These are phyloP conservation scores for Colletotrichum chlorophyti DNA, from an alignment of 2,329 filamentous ascomycete species.

Conservation along the genomic window DNA sequence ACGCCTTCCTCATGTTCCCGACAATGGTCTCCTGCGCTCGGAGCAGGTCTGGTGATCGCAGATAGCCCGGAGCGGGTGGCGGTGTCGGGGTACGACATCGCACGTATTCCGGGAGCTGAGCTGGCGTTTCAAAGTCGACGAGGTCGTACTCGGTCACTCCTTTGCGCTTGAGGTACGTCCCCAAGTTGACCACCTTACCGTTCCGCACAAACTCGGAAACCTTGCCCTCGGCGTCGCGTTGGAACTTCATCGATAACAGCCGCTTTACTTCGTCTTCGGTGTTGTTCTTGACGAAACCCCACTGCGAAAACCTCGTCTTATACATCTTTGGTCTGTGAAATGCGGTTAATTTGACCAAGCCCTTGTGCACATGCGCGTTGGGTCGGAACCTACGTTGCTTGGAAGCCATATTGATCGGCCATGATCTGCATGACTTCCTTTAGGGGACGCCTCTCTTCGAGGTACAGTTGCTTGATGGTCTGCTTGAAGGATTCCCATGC, in stretches of 20 bases:
- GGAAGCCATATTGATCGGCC: slow-evolving; percentile 54
- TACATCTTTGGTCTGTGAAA: slow-evolving; percentile 57
- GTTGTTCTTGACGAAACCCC: slow-evolving; percentile 63
- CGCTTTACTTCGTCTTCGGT: slow-evolving; percentile 60
- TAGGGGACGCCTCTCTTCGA: slow-evolving; percentile 57
- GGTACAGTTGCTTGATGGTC: slow-evolving; percentile 52
- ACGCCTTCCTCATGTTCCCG: slow-evolving; percentile 51
- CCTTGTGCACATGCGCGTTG: too few species aligned
- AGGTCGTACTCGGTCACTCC: slow-evolving; percentile 60
- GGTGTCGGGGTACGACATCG: slow-evolving; percentile 53
- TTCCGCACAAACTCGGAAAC: slow-evolving; percentile 60
- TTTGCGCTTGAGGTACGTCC: slow-evolving; percentile 59
- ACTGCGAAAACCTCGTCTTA: slow-evolving; percentile 61
- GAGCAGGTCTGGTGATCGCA: slow-evolving; percentile 50
- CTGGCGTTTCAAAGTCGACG: slow-evolving; percentile 51
- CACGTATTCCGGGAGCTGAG: slow-evolving; percentile 50
- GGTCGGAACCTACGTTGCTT: slow-evolving; percentile 52
- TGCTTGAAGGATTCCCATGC: slow-evolving; percentile 56
- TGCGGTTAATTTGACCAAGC: not conserved
- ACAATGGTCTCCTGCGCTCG: slow-evolving; percentile 52
- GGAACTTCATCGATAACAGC: slow-evolving; percentile 58
- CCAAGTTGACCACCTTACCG: slow-evolving; percentile 57
- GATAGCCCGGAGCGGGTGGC: slow-evolving; percentile 48
- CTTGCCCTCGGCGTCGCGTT: slow-evolving; percentile 59
- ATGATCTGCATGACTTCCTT: slow-evolving; percentile 61